These are phyloP conservation scores for Orbilia ellipsospora DNA, from an alignment of 2,329 filamentous ascomycete genomes.

Conservation along the genomic window DNA sequence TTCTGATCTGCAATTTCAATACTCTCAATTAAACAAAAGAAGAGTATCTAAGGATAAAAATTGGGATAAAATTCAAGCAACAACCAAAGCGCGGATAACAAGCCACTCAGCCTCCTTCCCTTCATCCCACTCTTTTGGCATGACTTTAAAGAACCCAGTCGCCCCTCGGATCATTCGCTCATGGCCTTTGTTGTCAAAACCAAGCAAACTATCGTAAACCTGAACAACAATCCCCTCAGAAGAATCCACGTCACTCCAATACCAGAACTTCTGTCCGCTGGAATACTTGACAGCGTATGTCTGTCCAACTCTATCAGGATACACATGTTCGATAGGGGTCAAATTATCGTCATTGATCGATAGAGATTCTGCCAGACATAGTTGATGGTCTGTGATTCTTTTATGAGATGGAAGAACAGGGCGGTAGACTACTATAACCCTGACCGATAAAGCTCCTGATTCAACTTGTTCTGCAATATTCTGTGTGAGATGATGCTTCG, in stretches of 20 bases:
- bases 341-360: conserved; percentile 31
- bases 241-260: conserved; percentile 41
- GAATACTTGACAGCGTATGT: conserved; percentile 28
- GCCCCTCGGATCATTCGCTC: conserved; percentile 35
- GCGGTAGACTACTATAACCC: conserved; percentile 34
- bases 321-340: conserved; percentile 32
- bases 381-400: conserved; percentile 27
- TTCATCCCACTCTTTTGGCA: conserved; percentile 24
- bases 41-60: no score
- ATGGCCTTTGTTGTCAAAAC: conserved; percentile 19
- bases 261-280: conserved; percentile 32
- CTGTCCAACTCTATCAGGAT: conserved; percentile 25
- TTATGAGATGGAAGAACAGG: conserved; percentile 12
- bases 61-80: conserved; percentile 8
- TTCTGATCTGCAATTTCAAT: no score
- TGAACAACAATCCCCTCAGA: conserved; percentile 39
- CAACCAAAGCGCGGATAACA: conserved; percentile 38
- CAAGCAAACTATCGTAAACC: conserved; percentile 39
- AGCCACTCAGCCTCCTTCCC: conserved; percentile 33
- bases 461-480: conserved; percentile 7
- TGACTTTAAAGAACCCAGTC: conserved; percentile 36
- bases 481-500: conserved; percentile 26
- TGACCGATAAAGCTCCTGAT: conserved; percentile 21
- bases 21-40: no score
- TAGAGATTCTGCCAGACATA: conserved; percentile 25